Percentiles rank a stretch among this genome's conserved stretches.
Conservation (phyloP, 164 flowering plant genomes). For the Aristolochia fimbriata region DNA sequence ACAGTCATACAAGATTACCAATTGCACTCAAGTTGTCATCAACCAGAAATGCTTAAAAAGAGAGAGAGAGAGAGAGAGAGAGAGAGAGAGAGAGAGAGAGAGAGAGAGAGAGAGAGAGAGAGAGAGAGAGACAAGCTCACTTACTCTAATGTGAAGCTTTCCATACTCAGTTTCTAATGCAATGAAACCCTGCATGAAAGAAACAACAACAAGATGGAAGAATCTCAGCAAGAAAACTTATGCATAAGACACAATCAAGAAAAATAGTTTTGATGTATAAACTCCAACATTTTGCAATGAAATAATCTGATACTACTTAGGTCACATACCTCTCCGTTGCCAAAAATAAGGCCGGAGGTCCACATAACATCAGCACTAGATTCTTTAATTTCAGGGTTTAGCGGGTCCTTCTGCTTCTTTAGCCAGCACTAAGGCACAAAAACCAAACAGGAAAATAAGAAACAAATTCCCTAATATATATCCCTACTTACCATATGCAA, state of each 20-base stretch:
- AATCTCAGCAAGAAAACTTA: no score
- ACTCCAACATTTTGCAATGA: no score
- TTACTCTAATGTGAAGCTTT: constrained; percentile 74
- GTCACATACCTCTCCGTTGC: constrained; percentile 68
- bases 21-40: background rate
- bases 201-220: background rate
- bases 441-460: background rate
- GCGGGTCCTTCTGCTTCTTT: constrained; percentile 81
- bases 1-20: background rate
- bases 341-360: constrained; percentile 91
- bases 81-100: no score
- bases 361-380: constrained; percentile 44
- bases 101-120: no score
- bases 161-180: constrained; percentile 80
- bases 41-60: background rate
- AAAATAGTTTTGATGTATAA: background rate
- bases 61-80: no score
- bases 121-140: no score
- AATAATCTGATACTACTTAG: background rate
- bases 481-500: no score
- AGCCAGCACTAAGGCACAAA: constrained; percentile 72
- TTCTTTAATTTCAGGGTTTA: constrained; percentile 62
- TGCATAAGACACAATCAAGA: background rate
- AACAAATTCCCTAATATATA: background rate
- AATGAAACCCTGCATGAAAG: constrained; percentile 57